Base-by-base conservation (phyloP, 805 yeast genomes). In the Candida stauntonica region DNA sequence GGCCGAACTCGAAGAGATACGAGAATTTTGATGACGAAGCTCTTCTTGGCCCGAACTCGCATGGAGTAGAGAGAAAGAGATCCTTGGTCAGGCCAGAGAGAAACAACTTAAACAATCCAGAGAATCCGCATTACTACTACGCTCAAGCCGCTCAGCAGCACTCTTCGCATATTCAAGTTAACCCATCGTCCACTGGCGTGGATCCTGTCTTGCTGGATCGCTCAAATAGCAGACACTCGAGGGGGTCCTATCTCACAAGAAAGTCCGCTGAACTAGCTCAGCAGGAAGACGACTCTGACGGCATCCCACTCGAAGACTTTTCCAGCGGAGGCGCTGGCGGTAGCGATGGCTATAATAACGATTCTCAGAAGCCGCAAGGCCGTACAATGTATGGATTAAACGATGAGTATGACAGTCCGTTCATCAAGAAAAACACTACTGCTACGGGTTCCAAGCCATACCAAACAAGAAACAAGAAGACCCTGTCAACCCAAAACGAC, bases 71-170 rank as follows among this genome's bases (percentile, higher is more conserved):
- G 51, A 60, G 54, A 40, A 85, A 81, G 57, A 70, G 77, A 49
- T 84, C 96, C 1, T 66, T 91, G 45, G 83, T 91, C 23, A 73
- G 86, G 45, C 94, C 95, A 4, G 98, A 91, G 55, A 75, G 98
- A 49, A 79, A 83, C 28, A 64, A 78, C 33, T 55, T 73, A 37
- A 72, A 77, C 46, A 70, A 77, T 50, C 77, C 75, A n/a, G 72
- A 71, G 37, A 84, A 85, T 57, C 93, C 91, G 3, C 77, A 81
- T 41, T 84, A 70, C 61, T 87, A 84, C 60, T 87, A 86, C 60
- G 73, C 84, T 12, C 87, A 81, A 50, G 79, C 79, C 27, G 79
- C 86, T 2, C 74, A 79, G 29, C 81, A 80, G 44, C 80, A 82
- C 52, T 67, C 77, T 11, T 72, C 68, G 39, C 79, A 79, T 50